Base-by-base conservation (phyloP, 345 rosid species). In the Adansonia digitata region DNA sequence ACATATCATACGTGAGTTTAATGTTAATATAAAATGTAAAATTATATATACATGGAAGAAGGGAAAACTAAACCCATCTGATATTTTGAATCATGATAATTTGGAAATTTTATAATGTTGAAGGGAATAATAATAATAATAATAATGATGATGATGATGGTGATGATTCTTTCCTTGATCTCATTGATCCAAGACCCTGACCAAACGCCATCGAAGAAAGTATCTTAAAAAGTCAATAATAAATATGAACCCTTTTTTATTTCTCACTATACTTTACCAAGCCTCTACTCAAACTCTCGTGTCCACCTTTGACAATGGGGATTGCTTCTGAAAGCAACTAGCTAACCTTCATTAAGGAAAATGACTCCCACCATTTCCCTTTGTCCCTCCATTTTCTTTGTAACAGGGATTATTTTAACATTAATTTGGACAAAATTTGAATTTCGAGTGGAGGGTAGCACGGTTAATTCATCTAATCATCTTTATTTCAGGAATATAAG, bases 261-360 rank as follows among this genome's bases (percentile, higher is more conserved):
- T 20, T 53, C 3, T 43, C 40, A 61, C 73, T 75, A 81, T 76
- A 68, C 88, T 86, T 89, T 85, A 77, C 87, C 85, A 83, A 80
- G 69, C 86, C 74, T 83, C 86, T 82, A 86, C 94, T 91, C 92
- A 82, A 86, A 37, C 74, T 45, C 61, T 17, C 24, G 24, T 73
- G 64, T 27, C 46, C 4, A 17, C 66, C 77, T 77, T 85, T 79
- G 85, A 76, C 86, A 68, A 31, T 34, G 52, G 51, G 56, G 80
- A 72, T 84, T 72, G 80, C 91, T 81, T 81, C 78, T 55, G 89
- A 81, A 83, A 81, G 82, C 87, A 80, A 81, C 85, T 0, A 62
- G 66, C 81, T 80, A 79, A 49, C 80, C 69, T 72, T 59, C 57
- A 37, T 14, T 13, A 42, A 56, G 29, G 48, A 9, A 20, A 59